Conservation (phyloP, 2,329 filamentous ascomycete genomes). For the Aureobasidium sp. region DNA sequence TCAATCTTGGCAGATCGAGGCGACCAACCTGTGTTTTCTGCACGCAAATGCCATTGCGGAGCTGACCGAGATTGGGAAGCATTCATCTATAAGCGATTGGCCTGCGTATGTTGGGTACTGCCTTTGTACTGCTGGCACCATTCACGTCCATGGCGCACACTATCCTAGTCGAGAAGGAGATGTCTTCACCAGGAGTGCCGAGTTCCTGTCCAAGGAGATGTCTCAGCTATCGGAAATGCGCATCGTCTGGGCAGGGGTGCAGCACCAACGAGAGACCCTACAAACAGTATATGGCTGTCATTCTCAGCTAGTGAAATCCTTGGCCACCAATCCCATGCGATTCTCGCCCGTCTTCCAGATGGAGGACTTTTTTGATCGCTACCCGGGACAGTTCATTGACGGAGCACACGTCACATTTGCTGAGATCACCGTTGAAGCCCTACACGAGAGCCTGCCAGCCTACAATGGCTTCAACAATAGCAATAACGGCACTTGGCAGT, state of each 20-base stretch:
- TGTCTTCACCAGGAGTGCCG: slow-evolving; percentile 57
- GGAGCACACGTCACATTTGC: slow-evolving; percentile 65
- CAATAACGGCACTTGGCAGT: slow-evolving; percentile 10
- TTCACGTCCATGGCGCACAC: slow-evolving; percentile 79
- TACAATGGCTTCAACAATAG: slow-evolving; percentile 15
- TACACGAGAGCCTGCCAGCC: slow-evolving; percentile 30
- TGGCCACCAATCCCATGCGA: slow-evolving; percentile 61
- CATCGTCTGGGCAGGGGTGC: slow-evolving; percentile 68
- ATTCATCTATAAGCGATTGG: slow-evolving; percentile 71
- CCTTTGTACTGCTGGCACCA: slow-evolving; percentile 77
- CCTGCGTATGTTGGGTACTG: slow-evolving; percentile 82
- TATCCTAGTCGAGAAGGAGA: slow-evolving; percentile 60
- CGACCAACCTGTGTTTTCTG: slow-evolving; percentile 77
- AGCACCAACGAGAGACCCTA: slow-evolving; percentile 73
- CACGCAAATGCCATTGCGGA: slow-evolving; percentile 85
- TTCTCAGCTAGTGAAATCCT: slow-evolving; percentile 66
- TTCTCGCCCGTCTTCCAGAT: slow-evolving; percentile 76
- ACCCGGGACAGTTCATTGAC: slow-evolving; percentile 65
- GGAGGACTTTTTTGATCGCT: slow-evolving; percentile 82
- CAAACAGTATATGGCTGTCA: slow-evolving; percentile 75
- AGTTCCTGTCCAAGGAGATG: slow-evolving; percentile 72
- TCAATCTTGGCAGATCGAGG: slow-evolving; percentile 88
- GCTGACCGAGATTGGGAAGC: slow-evolving; percentile 69
- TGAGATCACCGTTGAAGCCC: slow-evolving; percentile 57
- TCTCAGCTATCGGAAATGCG: slow-evolving; percentile 69